phyloP scores from a whole-genome alignment of 108 stramenopile genomes.

The Cyclostephanos tholiformis region DNA sequence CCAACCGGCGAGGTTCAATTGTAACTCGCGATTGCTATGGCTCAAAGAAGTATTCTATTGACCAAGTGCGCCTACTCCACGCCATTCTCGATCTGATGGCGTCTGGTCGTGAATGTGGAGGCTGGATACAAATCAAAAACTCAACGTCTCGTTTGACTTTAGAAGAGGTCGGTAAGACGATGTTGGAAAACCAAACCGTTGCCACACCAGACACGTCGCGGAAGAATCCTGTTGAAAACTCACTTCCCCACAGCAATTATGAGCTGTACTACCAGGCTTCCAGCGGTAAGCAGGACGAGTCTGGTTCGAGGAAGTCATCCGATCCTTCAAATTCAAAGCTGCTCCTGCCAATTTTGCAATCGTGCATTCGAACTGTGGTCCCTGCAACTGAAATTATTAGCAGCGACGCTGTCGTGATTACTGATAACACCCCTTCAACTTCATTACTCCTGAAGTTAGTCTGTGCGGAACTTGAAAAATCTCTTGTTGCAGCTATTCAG shows the following conservation, averaged over 20 bases:
- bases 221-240: conserved; percentile 1
- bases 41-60: conserved; percentile 51
- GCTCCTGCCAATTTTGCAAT: conserved; percentile 81
- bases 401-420: conserved; percentile 49
- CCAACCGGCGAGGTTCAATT: conserved; percentile 4
- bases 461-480: conserved; percentile 55
- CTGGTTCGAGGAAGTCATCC: conserved; percentile 1
- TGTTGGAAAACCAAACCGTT: background rate
- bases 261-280: conserved; percentile 32
- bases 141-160: conserved; percentile 1
- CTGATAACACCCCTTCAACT: conserved; percentile 26
- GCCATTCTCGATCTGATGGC: conserved; percentile 65
- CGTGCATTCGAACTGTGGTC: conserved; percentile 68
- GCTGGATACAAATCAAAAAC: conserved; percentile 57
- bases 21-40: background rate
- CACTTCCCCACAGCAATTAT: conserved; percentile 27
- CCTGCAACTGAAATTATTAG: conserved; percentile 56
- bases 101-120: conserved; percentile 80
- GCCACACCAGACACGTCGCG: background rate
- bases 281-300: conserved; percentile 8
- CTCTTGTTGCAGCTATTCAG: conserved; percentile 75
- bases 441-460: conserved; percentile 57
- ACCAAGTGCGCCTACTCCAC: conserved; percentile 73
- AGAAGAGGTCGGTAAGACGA: conserved; percentile 13
- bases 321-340: conserved; percentile 58